Conservation (phyloP, 768 basidiomycete species). For the Coprinellus micaceus region DNA sequence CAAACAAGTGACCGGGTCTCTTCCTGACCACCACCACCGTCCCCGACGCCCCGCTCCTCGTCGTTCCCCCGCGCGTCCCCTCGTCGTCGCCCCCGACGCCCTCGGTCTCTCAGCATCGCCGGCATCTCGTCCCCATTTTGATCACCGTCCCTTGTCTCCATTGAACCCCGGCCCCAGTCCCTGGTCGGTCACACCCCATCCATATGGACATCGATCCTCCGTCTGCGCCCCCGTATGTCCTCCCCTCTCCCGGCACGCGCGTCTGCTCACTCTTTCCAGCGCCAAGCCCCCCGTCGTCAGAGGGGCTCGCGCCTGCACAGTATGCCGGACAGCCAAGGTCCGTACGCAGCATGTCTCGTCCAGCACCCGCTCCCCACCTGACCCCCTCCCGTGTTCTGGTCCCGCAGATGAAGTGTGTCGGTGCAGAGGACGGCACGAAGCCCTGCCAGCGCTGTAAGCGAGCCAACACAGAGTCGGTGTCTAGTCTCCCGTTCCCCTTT, state of each 20-base stretch:
- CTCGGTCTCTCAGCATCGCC: slow-evolving; percentile 8
- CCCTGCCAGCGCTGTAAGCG: slow-evolving; percentile 83
- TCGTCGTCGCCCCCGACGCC: neutral
- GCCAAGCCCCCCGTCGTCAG: slow-evolving; percentile 47
- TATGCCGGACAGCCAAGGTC: slow-evolving; percentile 83
- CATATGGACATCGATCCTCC: slow-evolving; percentile 40
- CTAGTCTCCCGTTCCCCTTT: slow-evolving; percentile 11
- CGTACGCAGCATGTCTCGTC: slow-evolving; percentile 6
- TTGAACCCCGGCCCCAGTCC: slow-evolving; percentile 32
- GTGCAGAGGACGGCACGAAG: slow-evolving; percentile 78
- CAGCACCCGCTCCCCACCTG: slow-evolving; percentile 18
- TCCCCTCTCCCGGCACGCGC: slow-evolving; percentile 7
- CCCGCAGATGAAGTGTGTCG: slow-evolving; percentile 85
- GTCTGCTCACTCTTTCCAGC: slow-evolving; percentile 21
- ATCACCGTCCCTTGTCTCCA: slow-evolving; percentile 36
- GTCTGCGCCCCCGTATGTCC: slow-evolving; percentile 30
- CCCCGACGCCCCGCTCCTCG: slow-evolving; percentile 10
- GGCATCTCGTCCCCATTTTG: slow-evolving; percentile 28
- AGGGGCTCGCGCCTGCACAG: slow-evolving; percentile 71
- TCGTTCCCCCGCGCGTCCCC: too few species aligned
- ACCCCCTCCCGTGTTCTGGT: too few species aligned
- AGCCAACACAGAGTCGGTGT: slow-evolving; percentile 70
- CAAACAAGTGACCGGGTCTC: slow-evolving; percentile 30
- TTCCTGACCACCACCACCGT: slow-evolving; percentile 13
- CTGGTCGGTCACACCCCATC: slow-evolving; percentile 9